Conservation (phyloP, 192 early-diverging fungal species). For the Geranomyces variabilis region DNA sequence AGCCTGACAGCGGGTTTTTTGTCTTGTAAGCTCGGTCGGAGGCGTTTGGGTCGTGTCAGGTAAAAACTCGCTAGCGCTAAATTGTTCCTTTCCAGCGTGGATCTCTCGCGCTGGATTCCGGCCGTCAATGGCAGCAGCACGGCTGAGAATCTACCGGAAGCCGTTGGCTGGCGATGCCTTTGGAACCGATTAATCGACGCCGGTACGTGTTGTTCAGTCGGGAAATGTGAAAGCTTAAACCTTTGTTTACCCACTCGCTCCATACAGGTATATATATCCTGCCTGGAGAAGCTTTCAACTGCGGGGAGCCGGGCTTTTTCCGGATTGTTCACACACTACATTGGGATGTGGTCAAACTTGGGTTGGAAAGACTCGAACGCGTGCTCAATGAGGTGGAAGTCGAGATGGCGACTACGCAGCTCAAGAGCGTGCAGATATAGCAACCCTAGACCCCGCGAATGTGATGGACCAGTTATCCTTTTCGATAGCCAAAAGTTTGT, state of each 20-base stretch:
- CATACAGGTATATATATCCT: constrained; percentile 70
- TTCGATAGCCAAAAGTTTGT: too few relatives aligned
- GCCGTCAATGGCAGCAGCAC: not conserved
- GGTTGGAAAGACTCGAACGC: constrained; percentile 22
- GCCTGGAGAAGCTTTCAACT: constrained; percentile 67
- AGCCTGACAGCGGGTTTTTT: constrained; percentile 73
- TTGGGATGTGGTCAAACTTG: constrained; percentile 28
- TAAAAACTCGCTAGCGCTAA: not conserved
- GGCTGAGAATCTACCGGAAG: not conserved
- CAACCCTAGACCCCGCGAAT: too few relatives aligned
- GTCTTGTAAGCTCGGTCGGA: constrained; percentile 57
- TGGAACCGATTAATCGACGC: constrained; percentile 14
- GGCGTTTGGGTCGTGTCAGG: not conserved
- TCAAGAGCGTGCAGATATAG: too few relatives aligned
- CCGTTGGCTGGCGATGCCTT: not conserved
- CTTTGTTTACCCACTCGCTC: too few relatives aligned
- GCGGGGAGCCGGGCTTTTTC: constrained; percentile 35
- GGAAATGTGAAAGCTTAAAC: too few relatives aligned
- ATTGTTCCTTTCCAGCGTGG: not conserved
- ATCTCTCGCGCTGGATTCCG: not conserved
- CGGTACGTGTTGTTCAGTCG: too few relatives aligned
- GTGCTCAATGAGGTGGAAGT: constrained; percentile 7
- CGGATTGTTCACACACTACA: constrained; percentile 29
- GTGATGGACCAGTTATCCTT: too few relatives aligned
- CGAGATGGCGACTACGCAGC: too few relatives aligned